These are phyloP conservation scores for Erysimum pusillum DNA, from an alignment of 441 rosid genomes.

Conservation along the genomic window DNA sequence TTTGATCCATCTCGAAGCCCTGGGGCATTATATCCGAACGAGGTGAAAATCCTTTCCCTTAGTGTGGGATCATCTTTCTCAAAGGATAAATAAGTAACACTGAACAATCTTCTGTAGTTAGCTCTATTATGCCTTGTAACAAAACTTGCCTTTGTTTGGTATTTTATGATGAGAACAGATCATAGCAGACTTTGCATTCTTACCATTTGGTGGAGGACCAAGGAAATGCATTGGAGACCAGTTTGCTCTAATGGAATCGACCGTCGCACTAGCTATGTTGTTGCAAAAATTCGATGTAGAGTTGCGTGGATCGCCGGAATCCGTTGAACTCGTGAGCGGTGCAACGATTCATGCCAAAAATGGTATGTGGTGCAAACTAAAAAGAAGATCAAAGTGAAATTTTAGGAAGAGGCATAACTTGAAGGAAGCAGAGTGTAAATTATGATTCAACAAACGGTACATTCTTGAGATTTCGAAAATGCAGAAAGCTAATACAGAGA, in stretches of 20 bases:
- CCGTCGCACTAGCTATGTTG: constrained; percentile 77
- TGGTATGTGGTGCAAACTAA: constrained; percentile 89
- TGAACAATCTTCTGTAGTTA: background rate
- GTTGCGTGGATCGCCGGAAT: constrained; percentile 71
- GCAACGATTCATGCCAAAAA: constrained; percentile 90
- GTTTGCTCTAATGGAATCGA: constrained; percentile 93
- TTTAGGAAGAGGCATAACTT: background rate
- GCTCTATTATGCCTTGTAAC: constrained; percentile 17
- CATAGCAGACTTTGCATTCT: constrained; percentile 82
- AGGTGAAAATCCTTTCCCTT: constrained; percentile 54
- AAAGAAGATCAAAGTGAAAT: constrained; percentile 57
- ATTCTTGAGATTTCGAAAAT: background rate
- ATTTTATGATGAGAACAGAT: constrained; percentile 58
- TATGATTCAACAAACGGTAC: background rate
- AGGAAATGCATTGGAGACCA: constrained; percentile 96
- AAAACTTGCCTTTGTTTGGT: constrained; percentile 28
- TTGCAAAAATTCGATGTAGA: constrained; percentile 80
- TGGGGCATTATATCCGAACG: constrained; percentile 89
- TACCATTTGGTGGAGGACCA: constrained; percentile 95
- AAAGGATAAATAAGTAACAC: background rate
- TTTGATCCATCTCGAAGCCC: constrained; percentile 92
- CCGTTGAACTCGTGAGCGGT: constrained; percentile 84
- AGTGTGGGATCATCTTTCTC: background rate
- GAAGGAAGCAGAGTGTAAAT: constrained; percentile 20
- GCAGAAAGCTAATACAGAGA: background rate